Base-by-base conservation (phyloP, 352 stramenopile genomes). In the Poterioochromonas sp. region DNA sequence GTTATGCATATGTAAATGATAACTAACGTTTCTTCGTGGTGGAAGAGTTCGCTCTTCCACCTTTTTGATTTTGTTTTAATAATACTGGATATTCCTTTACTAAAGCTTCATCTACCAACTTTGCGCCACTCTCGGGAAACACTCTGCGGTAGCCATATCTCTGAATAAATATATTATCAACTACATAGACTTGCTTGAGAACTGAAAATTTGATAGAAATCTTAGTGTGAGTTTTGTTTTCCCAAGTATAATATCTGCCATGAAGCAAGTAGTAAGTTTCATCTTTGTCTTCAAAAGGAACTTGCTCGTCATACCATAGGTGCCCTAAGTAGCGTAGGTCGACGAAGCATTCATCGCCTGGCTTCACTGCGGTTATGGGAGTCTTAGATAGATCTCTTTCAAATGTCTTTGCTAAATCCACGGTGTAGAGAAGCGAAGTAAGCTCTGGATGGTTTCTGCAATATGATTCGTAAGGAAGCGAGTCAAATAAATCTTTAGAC, bases 401-500 rank as follows among this genome's bases (percentile, higher is more conserved):
- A 18, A 32, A 40, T 35, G 26, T 15, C 5, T 11, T 32, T 8
- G 12, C 26, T 34, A n/a, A 11, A 68, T 32, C 29, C 26, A n/a
- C 5, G 12, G 15, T 11, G 8, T 35, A 37, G 26, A 68, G 5
- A 26, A 68, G 58, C 5, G 11, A 37, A 39, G 5, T 5, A 20
- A 68, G 29, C 15, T 68, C 15, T 11, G 15, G 15, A 15, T 34
- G 15, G 11, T 5, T n/a, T 32, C 29, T 32, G 26, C 58, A 68
- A 26, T 35, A 68, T n/a, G 5, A 8, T 68, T 68, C 58, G 26
- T 68, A 68, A n/a, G 58, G 15, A 15, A 35, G 58, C 5, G 15
- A 68, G 26, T 68, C 58, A 37, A 39, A 68, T 40, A 68, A 26
- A 40, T 73, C 63, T 51, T 47, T 73, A 20, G 29, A 47, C 8